phyloP scores from a whole-genome alignment of 805 yeast genomes.

The Candida fluviatilis region DNA sequence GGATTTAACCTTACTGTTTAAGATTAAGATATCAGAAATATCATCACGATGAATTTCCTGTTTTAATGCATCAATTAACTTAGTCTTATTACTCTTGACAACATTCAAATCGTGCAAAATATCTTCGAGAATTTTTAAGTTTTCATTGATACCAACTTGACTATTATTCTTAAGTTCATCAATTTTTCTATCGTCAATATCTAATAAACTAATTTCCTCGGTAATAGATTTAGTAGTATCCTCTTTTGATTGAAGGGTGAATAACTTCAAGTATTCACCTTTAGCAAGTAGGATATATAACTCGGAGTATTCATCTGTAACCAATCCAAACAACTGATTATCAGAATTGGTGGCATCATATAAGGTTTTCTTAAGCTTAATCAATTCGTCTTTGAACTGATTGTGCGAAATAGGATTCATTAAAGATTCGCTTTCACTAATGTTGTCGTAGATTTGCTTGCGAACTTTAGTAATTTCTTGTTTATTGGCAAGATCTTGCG shows the following conservation, averaged over 20 bases:
- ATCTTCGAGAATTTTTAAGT: slow-evolving; percentile 51
- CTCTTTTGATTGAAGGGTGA: slow-evolving; percentile 11
- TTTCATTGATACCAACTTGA: slow-evolving; percentile 17
- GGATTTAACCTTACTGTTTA: slow-evolving; percentile 53
- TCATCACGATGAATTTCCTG: slow-evolving; percentile 75
- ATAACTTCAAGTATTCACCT: slow-evolving; percentile 41
- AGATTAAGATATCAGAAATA: slow-evolving; percentile 68
- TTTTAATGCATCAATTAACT: slow-evolving; percentile 63
- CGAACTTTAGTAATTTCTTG: slow-evolving; percentile 26
- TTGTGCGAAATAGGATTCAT: neutral
- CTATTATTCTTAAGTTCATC: slow-evolving; percentile 9
- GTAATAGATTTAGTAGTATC: slow-evolving; percentile 2
- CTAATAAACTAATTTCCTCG: slow-evolving; percentile 52
- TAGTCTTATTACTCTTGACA: slow-evolving; percentile 59
- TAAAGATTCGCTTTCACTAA: slow-evolving; percentile 30
- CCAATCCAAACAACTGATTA: slow-evolving; percentile 44
- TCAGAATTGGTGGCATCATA: slow-evolving; percentile 62
- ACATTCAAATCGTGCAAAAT: slow-evolving; percentile 56
- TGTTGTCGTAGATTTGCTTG: slow-evolving; percentile 29
- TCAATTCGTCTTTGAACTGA: slow-evolving; percentile 47
- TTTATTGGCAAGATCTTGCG: slow-evolving; percentile 34
- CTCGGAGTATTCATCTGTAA: slow-evolving; percentile 27
- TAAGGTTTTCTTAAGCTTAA: slow-evolving; percentile 54
- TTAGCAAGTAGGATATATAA: slow-evolving; percentile 26
- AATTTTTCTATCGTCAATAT: slow-evolving; percentile 52